Evolutionary conservation across 306 rosid genomes (phyloP).

Genomic region (Cotoneaster glaucophyllus): DNA sequence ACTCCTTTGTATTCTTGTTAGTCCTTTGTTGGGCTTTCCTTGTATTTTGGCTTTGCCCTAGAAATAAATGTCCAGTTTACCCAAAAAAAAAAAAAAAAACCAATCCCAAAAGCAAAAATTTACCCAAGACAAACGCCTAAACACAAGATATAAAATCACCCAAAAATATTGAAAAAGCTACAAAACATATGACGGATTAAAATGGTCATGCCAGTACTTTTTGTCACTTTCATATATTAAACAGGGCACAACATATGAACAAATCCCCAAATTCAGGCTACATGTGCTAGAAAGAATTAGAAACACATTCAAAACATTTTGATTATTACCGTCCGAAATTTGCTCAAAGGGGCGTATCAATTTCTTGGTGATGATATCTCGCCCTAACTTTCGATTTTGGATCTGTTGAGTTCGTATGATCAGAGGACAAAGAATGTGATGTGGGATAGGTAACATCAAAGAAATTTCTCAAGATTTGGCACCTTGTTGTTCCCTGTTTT

Average conservation of each 20-base stretch:
- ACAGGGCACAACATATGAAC: neutral
- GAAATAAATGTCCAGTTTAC: too few relatives aligned
- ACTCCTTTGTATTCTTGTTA: too few relatives aligned
- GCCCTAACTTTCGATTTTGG: neutral
- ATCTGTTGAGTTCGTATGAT: neutral
- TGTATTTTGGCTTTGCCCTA: too few relatives aligned
- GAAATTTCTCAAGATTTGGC: conserved; percentile 43
- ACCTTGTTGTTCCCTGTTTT: conserved; percentile 16
- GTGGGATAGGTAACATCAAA: conserved; percentile 40
- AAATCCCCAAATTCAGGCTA: neutral
- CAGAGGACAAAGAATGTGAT: neutral
- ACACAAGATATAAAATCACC: neutral
- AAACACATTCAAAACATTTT: neutral
- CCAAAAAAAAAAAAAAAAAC: too few relatives aligned
- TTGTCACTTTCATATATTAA: neutral
- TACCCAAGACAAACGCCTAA: neutral
- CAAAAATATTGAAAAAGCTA: neutral
- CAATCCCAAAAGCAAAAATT: neutral
- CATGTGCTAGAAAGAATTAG: neutral
- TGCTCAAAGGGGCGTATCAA: neutral
- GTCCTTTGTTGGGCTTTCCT: too few relatives aligned
- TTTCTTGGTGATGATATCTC: neutral
- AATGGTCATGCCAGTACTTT: neutral
- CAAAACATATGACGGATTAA: neutral
- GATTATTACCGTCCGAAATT: neutral